Evolutionary conservation across 768 basidiomycete species (phyloP).

Genomic region (Piloderma croceum): DNA sequence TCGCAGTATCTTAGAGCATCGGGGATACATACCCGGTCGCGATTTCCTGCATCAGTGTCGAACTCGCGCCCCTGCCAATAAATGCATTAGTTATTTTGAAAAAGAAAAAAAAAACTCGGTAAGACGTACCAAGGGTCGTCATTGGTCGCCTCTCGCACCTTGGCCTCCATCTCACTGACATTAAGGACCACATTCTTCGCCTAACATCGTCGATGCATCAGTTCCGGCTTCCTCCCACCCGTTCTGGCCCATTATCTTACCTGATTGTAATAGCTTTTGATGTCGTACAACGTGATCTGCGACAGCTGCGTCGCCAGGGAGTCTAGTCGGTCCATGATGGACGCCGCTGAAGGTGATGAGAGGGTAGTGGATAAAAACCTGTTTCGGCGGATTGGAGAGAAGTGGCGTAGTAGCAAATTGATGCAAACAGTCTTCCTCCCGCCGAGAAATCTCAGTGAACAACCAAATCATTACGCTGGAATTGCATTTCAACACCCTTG

Average conservation of each 20-base stretch:
- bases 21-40: conserved; percentile 76
- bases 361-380: no score
- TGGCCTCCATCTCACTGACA: conserved; percentile 94
- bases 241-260: conserved; percentile 31
- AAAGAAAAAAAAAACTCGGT: no score
- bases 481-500: no score
- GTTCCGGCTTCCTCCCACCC: conserved; percentile 7
- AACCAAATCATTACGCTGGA: no score
- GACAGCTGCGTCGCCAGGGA: conserved; percentile 70
- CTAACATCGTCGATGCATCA: conserved; percentile 30
- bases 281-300: conserved; percentile 84
- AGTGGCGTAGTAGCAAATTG: no score
- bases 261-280: conserved; percentile 94
- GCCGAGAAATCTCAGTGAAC: no score
- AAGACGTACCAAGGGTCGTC: conserved; percentile 93
- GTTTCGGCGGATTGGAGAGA: no score
- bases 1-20: not conserved
- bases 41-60: conserved; percentile 97
- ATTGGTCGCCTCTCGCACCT: conserved; percentile 94
- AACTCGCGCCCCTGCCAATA: conserved; percentile 83
- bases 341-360: no score
- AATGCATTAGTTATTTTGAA: conserved; percentile 5
- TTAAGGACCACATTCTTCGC: conserved; percentile 97
- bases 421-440: no score
- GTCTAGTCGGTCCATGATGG: conserved; percentile 72